phyloP scores from a whole-genome alignment of 2,329 filamentous ascomycete species.

The Cladosporium sp. region DNA sequence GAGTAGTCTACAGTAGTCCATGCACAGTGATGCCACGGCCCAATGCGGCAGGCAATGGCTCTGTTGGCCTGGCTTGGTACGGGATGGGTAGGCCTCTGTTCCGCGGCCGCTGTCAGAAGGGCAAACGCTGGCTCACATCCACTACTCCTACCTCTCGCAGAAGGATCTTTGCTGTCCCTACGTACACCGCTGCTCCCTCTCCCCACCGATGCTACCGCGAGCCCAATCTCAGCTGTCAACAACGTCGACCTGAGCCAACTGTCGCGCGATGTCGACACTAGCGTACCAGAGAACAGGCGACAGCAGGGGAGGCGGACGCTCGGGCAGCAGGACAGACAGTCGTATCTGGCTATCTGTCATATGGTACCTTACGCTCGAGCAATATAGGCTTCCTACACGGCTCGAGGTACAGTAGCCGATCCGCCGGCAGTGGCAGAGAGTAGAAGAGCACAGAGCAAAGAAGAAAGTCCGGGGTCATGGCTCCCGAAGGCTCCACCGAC shows the following conservation, averaged over 20 bases:
- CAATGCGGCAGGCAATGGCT: not conserved
- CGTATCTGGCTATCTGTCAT: not conserved
- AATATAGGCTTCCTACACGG: not conserved
- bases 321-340: constrained; percentile 4
- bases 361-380: constrained; percentile 2
- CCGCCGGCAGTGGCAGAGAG: constrained; percentile 1
- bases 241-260: not conserved
- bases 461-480: constrained; percentile 1
- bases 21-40: not conserved
- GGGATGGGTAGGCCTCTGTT: no score
- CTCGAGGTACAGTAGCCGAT: not conserved
- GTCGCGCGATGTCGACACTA: not conserved
- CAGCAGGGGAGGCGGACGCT: constrained; percentile 3
- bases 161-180: not conserved
- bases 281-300: constrained; percentile 2
- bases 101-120: not conserved
- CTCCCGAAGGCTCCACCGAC: not conserved
- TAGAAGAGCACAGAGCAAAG: not conserved
- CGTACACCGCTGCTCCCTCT: constrained; percentile 8
- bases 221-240: not conserved
- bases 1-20: not conserved
- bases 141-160: constrained; percentile 4
- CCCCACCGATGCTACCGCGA: not conserved
- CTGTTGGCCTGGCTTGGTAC: not conserved
- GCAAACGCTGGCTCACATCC: not conserved